These are phyloP conservation scores for Trichothecium roseum DNA, from an alignment of 2,329 filamentous ascomycete genomes.

Conservation along the genomic window DNA sequence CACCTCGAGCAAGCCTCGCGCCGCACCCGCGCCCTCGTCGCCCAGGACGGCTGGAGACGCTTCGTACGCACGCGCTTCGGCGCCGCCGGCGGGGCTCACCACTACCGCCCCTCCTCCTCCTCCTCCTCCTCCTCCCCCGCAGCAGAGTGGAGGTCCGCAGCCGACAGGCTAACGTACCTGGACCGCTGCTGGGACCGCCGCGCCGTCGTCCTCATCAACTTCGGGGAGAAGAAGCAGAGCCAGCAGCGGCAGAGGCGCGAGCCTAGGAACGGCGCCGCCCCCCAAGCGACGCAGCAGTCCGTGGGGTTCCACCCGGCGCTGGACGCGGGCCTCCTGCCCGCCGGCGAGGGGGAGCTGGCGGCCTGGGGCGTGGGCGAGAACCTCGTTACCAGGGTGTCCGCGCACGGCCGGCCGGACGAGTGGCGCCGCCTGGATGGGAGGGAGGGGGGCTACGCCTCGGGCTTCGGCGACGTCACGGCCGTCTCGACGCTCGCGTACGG, in stretches of 20 bases:
- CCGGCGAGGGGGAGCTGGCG: conserved; percentile 30
- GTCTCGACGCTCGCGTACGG: conserved; percentile 30
- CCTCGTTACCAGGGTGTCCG: conserved; percentile 28
- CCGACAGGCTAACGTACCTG: conserved; percentile 37
- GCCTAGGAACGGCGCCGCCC: conserved; percentile 8
- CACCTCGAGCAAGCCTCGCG: conserved; percentile 27
- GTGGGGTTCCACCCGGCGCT: conserved; percentile 35
- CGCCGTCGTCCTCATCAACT: conserved; percentile 24
- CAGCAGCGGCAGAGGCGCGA: conserved; percentile 7
- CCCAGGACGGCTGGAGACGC: conserved; percentile 35
- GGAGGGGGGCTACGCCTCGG: conserved; percentile 26
- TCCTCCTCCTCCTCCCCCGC: conserved; percentile 23
- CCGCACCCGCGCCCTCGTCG: conserved; percentile 26
- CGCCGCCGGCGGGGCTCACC: too few species aligned
- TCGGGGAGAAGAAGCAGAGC: conserved; percentile 10
- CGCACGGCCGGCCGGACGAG: conserved; percentile 9
- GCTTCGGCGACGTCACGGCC: conserved; percentile 38
- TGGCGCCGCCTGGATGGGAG: conserved; percentile 31
- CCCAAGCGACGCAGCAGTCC: conserved; percentile 16
- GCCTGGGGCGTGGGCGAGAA: conserved; percentile 43
- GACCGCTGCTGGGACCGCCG: conserved; percentile 43
- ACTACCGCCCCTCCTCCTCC: too few species aligned
- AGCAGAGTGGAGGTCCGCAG: conserved; percentile 25
- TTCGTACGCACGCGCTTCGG: conserved; percentile 35
- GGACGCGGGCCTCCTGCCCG: conserved; percentile 28